These are phyloP conservation scores for Atkinsonella texensis DNA, from an alignment of 2,329 filamentous ascomycete species.

Conservation along the genomic window DNA sequence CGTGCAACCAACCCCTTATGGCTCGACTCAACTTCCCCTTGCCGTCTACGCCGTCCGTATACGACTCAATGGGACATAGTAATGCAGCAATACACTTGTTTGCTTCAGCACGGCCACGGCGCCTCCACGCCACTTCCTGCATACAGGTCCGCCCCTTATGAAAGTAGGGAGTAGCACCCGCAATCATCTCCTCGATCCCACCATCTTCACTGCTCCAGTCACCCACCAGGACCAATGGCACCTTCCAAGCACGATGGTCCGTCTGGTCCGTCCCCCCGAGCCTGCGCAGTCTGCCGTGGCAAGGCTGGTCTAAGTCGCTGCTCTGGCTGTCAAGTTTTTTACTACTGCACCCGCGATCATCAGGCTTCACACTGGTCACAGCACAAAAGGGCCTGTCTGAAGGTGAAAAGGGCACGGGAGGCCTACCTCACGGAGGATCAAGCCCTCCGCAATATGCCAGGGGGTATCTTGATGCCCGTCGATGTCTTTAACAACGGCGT, in stretches of 20 bases:
- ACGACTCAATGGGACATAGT: too few relatives aligned
- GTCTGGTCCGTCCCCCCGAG: slow-evolving; percentile 1
- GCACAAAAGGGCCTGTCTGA: slow-evolving; percentile 3
- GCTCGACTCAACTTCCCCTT: too few relatives aligned
- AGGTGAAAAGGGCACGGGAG: slow-evolving; percentile 3
- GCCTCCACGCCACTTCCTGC: too few relatives aligned
- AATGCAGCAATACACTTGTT: too few relatives aligned
- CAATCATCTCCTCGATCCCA: neutral
- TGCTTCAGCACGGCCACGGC: too few relatives aligned
- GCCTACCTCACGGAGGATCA: slow-evolving; percentile 20
- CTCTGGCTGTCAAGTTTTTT: slow-evolving; percentile 5
- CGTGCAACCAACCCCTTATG: too few relatives aligned
- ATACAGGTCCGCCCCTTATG: too few relatives aligned
- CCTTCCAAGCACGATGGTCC: neutral
- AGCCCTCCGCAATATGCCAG: slow-evolving; percentile 19
- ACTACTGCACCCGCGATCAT: slow-evolving; percentile 6
- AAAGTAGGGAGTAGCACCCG: too few relatives aligned
- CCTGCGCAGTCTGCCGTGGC: slow-evolving; percentile 10
- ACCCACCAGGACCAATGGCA: neutral
- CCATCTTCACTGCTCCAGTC: neutral
- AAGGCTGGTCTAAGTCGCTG: slow-evolving; percentile 5
- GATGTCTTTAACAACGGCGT: slow-evolving; percentile 25
- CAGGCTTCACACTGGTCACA: neutral
- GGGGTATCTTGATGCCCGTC: slow-evolving; percentile 14
- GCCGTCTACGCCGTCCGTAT: too few relatives aligned